Conservation (phyloP, 257 asterid species). For the Mentha longifolia region DNA sequence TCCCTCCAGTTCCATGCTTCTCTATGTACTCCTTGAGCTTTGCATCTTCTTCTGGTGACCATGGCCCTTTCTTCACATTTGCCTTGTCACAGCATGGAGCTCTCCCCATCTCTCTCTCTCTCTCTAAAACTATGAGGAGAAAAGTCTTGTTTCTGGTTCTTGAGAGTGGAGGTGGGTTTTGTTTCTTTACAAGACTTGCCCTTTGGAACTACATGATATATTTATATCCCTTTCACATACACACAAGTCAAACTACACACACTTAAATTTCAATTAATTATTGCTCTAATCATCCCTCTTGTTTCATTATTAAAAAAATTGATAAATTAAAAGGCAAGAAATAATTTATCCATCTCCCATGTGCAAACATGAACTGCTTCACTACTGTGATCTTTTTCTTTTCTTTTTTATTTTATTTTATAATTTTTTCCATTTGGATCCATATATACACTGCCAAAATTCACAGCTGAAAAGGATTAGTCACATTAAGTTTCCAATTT, state of each 20-base stretch:
- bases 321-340: background rate
- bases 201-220: slow-evolving; percentile 17
- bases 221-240: slow-evolving; percentile 31
- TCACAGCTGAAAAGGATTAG: slow-evolving; percentile 33
- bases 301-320: slow-evolving; percentile 25
- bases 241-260: slow-evolving; percentile 55
- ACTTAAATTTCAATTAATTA: slow-evolving; percentile 39
- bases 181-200: slow-evolving; percentile 41
- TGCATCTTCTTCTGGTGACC: slow-evolving; percentile 93
- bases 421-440: slow-evolving; percentile 24
- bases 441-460: slow-evolving; percentile 21
- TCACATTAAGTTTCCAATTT: background rate
- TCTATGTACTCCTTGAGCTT: slow-evolving; percentile 69
- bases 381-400: slow-evolving; percentile 7
- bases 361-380: slow-evolving; percentile 22
- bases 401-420: too few species aligned
- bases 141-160: slow-evolving; percentile 22
- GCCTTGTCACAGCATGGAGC: slow-evolving; percentile 87
- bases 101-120: slow-evolving; percentile 69
- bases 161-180: slow-evolving; percentile 5
- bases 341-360: slow-evolving; percentile 24
- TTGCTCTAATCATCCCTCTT: slow-evolving; percentile 31
- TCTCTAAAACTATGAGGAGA: background rate
- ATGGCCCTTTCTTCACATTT: slow-evolving; percentile 83
- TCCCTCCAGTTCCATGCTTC: slow-evolving; percentile 75